phyloP scores from a whole-genome alignment of 768 basidiomycete species.

The Pisolithus marmoratus region DNA sequence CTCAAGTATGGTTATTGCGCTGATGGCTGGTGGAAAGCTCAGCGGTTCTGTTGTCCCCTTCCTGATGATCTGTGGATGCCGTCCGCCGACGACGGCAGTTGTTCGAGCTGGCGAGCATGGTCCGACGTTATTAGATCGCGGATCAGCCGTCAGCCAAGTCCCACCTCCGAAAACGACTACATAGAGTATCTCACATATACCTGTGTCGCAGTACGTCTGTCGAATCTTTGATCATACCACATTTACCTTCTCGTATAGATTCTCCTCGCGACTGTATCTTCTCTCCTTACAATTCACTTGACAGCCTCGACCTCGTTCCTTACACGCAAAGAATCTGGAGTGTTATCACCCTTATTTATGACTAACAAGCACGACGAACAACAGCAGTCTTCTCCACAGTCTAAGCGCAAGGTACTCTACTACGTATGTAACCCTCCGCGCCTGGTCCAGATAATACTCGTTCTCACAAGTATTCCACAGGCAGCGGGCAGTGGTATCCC shows the following conservation, averaged over 20 bases:
- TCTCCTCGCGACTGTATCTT: constrained; percentile 63
- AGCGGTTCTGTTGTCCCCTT: constrained; percentile 74
- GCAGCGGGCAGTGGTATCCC: constrained; percentile 96
- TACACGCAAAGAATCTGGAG: constrained; percentile 86
- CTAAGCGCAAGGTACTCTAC: constrained; percentile 69
- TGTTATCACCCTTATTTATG: constrained; percentile 45
- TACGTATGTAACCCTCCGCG: constrained; percentile 54
- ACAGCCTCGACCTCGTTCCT: constrained; percentile 86
- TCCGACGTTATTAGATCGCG: constrained; percentile 43
- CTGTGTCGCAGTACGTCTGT: constrained; percentile 63
- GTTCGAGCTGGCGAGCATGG: constrained; percentile 76
- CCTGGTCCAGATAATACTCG: not conserved
- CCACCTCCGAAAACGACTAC: constrained; percentile 26
- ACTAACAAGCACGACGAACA: constrained; percentile 24
- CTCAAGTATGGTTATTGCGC: constrained; percentile 87
- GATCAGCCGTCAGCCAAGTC: constrained; percentile 4
- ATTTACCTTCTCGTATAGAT: constrained; percentile 41
- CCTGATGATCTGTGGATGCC: constrained; percentile 6
- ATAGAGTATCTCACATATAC: constrained; percentile 69
- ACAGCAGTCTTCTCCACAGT: constrained; percentile 15
- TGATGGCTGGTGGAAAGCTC: constrained; percentile 64
- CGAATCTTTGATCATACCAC: not conserved
- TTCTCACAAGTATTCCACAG: constrained; percentile 31
- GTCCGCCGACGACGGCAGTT: constrained; percentile 33
- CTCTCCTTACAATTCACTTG: constrained; percentile 76